Evolutionary conservation across 2,329 filamentous ascomycete species (phyloP), one percentile per base, ranked within the genome.

Genomic region (Tolypocladium tundrense): DNA sequence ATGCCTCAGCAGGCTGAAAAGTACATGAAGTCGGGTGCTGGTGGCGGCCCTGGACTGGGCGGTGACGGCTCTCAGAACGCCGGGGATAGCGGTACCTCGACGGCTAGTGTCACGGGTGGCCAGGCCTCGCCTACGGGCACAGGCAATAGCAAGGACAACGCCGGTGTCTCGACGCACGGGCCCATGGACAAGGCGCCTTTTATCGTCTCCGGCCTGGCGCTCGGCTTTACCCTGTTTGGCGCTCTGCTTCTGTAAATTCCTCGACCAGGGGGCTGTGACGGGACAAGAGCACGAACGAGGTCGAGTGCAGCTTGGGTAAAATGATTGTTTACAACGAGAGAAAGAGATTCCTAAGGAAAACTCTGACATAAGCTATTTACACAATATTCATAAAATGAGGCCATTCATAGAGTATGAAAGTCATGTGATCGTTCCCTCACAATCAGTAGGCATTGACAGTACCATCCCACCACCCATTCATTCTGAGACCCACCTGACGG

Each of bases 21-120:
- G 73, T 83, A 75, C 72, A 78, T 85, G 75, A 74, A 71, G 41
- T 66, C 73, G 11, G 81, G 81, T 65, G 81, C 81, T 53, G 81
- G 81, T 40, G 65, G 67, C 2, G 82, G 80, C 2, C 79, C 80
- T 14, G 82, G 82, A 62, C 75, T 84, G 19, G 70, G 69, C 4
- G 81, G 81, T 7, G 64, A 68, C 24, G 82, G 82, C 31, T 85
- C 82, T 27, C 81, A 84, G 72, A 75, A 78, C 54, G 75, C 77
- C 13, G 73, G 71, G 7, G 75, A 72, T 65, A 72, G 75, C 57
- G 74, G 78, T 50, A 76, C 76, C 21, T 77, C 79, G 43, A 79
- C 78, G 19, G 73, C 71, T 58, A 73, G 73, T 61, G 67, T 67
- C 55, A 72, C 71, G 37, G 61, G 64, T 41, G 72, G 70, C 33